A percentile compares a stretch with the other conserved stretches of the same genome.
Conservation (phyloP, 2,329 filamentous ascomycete species). For the Fusarium tanahbumbuense region DNA sequence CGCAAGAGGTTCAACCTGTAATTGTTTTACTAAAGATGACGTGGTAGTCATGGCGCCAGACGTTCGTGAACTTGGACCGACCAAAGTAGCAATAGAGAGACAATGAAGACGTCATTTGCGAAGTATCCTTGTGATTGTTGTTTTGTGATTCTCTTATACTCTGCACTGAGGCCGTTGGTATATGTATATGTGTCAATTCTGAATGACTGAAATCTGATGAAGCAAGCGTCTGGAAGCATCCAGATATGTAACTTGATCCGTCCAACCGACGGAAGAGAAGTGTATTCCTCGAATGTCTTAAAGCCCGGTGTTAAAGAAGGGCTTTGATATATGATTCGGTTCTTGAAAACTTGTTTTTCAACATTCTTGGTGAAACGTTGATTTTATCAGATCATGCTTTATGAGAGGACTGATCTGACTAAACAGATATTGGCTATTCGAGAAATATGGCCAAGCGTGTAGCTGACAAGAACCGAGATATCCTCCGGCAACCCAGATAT, state of each 20-base stretch:
- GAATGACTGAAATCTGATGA: not conserved
- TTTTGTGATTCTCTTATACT: not conserved
- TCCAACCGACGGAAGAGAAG: not conserved
- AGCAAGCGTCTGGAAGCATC: not conserved
- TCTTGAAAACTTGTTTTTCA: not conserved
- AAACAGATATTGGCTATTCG: not conserved
- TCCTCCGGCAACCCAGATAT: not conserved
- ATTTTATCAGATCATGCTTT: not conserved
- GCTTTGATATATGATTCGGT: not conserved
- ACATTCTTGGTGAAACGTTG: not conserved
- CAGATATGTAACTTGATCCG: not conserved
- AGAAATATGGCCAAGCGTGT: not conserved
- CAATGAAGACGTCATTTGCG: not conserved
- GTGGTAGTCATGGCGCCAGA: constrained; percentile 18
- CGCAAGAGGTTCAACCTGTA: constrained; percentile 94
- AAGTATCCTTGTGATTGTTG: not conserved
- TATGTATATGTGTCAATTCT: not conserved
- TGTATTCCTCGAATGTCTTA: not conserved
- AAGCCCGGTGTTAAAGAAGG: not conserved
- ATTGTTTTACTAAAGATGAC: constrained; percentile 14
- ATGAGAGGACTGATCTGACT: not conserved
- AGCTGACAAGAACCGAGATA: not conserved
- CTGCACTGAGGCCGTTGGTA: not conserved
- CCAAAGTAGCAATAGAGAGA: constrained; percentile 13
- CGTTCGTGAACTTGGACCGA: constrained; percentile 28